Conservation (phyloP, 2,329 filamentous ascomycete genomes). For the Alternaria postmessia region DNA sequence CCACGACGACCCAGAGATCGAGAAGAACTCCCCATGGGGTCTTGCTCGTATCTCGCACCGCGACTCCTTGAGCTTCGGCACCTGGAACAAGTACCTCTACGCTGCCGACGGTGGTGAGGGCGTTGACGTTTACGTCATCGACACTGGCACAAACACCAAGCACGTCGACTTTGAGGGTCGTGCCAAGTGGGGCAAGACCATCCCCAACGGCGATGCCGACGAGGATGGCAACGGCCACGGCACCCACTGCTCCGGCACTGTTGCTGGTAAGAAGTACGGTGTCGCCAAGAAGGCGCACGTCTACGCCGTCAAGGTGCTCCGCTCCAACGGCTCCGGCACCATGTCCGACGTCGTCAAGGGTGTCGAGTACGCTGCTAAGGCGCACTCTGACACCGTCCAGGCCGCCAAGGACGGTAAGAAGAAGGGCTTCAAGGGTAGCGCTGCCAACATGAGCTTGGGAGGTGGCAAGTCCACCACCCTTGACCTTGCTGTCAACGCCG, state of each 20-base stretch:
- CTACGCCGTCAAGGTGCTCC: conserved; percentile 97
- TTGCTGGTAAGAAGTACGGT: conserved; percentile 98
- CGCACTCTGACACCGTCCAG: conserved; percentile 78
- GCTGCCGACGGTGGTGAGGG: conserved; percentile 90
- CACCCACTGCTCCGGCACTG: conserved; percentile 98
- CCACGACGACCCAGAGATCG: conserved; percentile 63
- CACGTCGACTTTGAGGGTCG: conserved; percentile 98
- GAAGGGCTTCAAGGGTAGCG: conserved; percentile 98
- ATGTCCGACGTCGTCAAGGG: conserved; percentile 99
- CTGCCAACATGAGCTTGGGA: conserved; percentile 99
- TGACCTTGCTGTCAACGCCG: conserved; percentile 91
- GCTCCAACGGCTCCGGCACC: conserved; percentile 94
- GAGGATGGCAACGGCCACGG: conserved; percentile 97
- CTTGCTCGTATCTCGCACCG: conserved; percentile 98
- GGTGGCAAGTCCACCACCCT: conserved; percentile 95
- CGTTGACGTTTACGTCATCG: conserved; percentile 98
- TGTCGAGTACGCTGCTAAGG: conserved; percentile 89
- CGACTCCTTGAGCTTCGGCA: conserved; percentile 82
- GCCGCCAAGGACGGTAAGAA: conserved; percentile 85
- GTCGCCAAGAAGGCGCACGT: conserved; percentile 98
- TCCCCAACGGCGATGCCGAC: conserved; percentile 84
- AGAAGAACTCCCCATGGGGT: conserved; percentile 98
- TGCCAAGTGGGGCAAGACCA: conserved; percentile 96
- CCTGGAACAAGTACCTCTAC: conserved; percentile 98
- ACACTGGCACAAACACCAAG: conserved; percentile 92